These are phyloP conservation scores for Podila verticillata DNA, from an alignment of 192 early-diverging fungal genomes.

Conservation along the genomic window DNA sequence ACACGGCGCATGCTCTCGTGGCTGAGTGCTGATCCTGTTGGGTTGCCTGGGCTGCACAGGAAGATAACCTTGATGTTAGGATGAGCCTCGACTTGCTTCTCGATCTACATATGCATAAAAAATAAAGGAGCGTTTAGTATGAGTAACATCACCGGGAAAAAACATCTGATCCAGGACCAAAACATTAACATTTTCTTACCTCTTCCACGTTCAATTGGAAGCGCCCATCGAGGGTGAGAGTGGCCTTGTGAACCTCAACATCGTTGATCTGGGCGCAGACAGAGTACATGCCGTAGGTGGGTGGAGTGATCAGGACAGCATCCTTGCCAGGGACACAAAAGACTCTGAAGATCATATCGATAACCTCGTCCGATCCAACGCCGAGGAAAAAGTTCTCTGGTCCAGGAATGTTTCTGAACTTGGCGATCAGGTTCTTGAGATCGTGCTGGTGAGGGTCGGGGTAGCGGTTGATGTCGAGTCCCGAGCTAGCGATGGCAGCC, in stretches of 20 bases:
- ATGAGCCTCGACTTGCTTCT: slow-evolving; percentile 69
- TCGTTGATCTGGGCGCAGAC: slow-evolving; percentile 96
- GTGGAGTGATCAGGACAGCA: slow-evolving; percentile 93
- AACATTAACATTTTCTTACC: too few species aligned
- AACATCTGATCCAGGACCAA: background rate
- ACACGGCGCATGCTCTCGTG: slow-evolving; percentile 74
- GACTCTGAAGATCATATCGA: slow-evolving; percentile 90
- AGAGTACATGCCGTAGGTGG: slow-evolving; percentile 99
- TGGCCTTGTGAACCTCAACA: slow-evolving; percentile 87
- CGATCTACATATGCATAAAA: slow-evolving; percentile 59
- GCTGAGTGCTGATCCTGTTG: slow-evolving; percentile 87
- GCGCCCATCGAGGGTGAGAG: slow-evolving; percentile 70
- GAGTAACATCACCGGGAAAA: background rate
- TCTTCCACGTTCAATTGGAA: slow-evolving; percentile 75
- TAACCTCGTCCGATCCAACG: slow-evolving; percentile 96
- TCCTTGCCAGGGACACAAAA: slow-evolving; percentile 92
- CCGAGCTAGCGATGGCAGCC: slow-evolving; percentile 37
- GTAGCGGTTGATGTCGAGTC: slow-evolving; percentile 85
- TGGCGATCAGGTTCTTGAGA: slow-evolving; percentile 81
- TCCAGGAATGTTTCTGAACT: slow-evolving; percentile 74
- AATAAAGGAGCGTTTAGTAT: background rate
- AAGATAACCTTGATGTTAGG: slow-evolving; percentile 90
- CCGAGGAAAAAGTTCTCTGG: slow-evolving; percentile 89
- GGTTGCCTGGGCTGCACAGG: slow-evolving; percentile 99
- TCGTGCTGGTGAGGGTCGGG: slow-evolving; percentile 92